Percentiles rank a stretch among this genome's conserved stretches.
Conservation (phyloP, 441 rosid species). For the Bocquillonia castaneifolia region DNA sequence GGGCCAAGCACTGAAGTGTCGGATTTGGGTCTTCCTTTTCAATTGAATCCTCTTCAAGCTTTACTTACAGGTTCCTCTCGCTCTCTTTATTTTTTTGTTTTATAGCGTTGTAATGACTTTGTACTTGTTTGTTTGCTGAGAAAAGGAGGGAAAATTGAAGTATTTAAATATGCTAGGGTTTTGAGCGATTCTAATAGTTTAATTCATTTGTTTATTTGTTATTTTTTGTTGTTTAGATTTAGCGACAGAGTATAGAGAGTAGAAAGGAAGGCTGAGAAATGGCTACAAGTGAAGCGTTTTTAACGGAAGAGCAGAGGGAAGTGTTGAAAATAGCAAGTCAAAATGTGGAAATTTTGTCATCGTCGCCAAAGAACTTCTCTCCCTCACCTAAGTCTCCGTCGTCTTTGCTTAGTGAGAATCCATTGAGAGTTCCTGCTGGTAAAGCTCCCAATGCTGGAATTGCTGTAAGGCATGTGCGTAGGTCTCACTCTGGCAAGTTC, state of each 20-base stretch:
- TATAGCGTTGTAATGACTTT: neutral
- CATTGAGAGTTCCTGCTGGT: slow-evolving; percentile 51
- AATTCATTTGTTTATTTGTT: neutral
- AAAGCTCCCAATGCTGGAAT: slow-evolving; percentile 61
- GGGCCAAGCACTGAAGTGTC: slow-evolving; percentile 66
- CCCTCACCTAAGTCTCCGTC: slow-evolving; percentile 71
- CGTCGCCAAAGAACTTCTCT: slow-evolving; percentile 55
- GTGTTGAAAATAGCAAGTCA: slow-evolving; percentile 64
- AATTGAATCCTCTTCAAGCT: slow-evolving; percentile 20
- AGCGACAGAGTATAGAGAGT: slow-evolving; percentile 14
- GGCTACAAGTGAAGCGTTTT: slow-evolving; percentile 73
- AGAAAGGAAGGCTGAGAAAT: slow-evolving; percentile 26
- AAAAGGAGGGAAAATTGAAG: slow-evolving; percentile 15
- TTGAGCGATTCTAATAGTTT: neutral
- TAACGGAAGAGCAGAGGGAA: slow-evolving; percentile 85
- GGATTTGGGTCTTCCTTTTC: slow-evolving; percentile 27
- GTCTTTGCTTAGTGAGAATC: slow-evolving; percentile 53
- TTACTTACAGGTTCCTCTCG: slow-evolving; percentile 18
- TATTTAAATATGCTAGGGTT: slow-evolving; percentile 3
- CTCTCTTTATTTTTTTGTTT: neutral
- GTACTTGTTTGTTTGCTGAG: slow-evolving; percentile 17
- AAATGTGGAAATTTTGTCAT: slow-evolving; percentile 47
- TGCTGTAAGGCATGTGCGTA: slow-evolving; percentile 68
- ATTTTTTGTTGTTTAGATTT: slow-evolving; percentile 6
- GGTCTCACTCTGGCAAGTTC: slow-evolving; percentile 84